Evolutionary conservation across 2,329 filamentous ascomycete genomes (phyloP).

Genomic region (Pestalotiopsis sp.): DNA sequence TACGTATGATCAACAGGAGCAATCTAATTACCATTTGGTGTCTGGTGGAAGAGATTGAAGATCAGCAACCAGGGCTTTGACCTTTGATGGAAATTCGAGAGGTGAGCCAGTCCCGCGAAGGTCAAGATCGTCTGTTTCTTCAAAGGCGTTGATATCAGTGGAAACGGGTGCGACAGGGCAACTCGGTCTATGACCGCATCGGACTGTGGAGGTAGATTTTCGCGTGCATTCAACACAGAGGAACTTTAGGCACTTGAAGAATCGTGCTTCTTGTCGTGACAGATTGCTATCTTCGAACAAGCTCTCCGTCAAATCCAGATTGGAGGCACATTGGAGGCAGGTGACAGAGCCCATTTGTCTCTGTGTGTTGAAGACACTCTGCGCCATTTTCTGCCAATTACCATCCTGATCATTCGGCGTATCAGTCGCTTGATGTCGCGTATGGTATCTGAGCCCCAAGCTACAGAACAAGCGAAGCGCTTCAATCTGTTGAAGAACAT

Average conservation of each 20-base stretch:
- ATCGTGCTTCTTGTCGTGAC: neutral
- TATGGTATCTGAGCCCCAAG: neutral
- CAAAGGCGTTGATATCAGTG: neutral
- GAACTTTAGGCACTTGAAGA: neutral
- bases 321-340: neutral
- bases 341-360: neutral
- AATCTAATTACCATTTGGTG: neutral
- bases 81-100: neutral
- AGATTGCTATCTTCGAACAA: neutral
- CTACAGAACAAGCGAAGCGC: neutral
- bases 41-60: neutral
- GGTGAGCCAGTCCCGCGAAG: neutral
- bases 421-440: neutral
- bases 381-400: neutral
- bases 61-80: constrained; percentile 1
- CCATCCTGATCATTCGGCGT: neutral
- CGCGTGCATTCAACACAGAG: neutral
- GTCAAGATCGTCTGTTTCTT: neutral
- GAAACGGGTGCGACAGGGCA: neutral
- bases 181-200: neutral
- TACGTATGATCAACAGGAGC: too few relatives aligned
- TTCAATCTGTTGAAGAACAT: neutral
- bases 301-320: neutral
- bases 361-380: neutral
- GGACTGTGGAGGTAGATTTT: constrained; percentile 17